Base-by-base conservation (phyloP, 345 rosid genomes). In the Eucalyptus marginata region DNA sequence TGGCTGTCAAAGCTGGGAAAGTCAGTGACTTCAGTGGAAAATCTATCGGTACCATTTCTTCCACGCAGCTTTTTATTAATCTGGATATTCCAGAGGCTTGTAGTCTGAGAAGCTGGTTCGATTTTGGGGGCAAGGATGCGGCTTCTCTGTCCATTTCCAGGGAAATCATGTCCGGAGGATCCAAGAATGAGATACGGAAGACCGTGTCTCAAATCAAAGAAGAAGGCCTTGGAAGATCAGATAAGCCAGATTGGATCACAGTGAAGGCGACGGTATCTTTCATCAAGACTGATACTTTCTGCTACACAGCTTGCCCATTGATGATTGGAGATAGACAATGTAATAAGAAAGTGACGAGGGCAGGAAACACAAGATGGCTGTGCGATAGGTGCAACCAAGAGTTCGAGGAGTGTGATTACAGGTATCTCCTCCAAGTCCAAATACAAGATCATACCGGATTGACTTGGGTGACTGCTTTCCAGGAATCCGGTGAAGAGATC, bases 351-450 rank as follows among this genome's bases (percentile, higher is more conserved):
- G 99, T 94, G 47, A 93, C 93, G 16, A 88, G 90, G 29, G 93
- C 97, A 12, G 95, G 95, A 84, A 92, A 92, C 88, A 88, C 91
- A 43, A 90, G 94, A 91, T 96, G 98, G 99, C 91, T 90, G 40
- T 96, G 99, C 87, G 98, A 96, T 87, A 93, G 99, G 90, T 96
- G 99, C 94, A 96, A 95, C 93, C 96, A 95, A 92, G 98, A 97
- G 80, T 92, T 94, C 54, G 98, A 94, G 86, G 97, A 95, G 91
- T 97, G 99, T 43, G 99, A 97, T 87, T 96, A 96, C 89, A 91
- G 97, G 84, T 97, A 95, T 91, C 97, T 97, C 89, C 97, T 97
- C 76, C 99, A 96, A 92, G 95, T 91, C 83, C 99, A 97, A 94
- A 93, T 96, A 91, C 98, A 97, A 92, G 98, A 97, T 91, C 97